Evolutionary conservation across 331 rosid genomes (phyloP).

Genomic region (Phaseolus coccineus): DNA sequence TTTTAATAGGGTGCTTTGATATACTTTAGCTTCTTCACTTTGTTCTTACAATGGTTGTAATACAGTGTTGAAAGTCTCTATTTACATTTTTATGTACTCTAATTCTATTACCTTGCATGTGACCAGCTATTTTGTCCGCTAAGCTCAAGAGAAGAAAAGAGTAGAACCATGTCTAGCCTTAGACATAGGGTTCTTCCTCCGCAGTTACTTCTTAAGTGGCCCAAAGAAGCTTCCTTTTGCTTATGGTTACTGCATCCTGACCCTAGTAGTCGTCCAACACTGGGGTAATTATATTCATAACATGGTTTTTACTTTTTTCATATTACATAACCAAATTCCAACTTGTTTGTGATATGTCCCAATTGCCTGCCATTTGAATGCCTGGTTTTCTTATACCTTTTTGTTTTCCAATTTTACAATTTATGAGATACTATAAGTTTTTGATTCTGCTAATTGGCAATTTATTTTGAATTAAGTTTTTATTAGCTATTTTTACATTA

Average conservation of each 20-base stretch:
- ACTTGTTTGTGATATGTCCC: slow-evolving; percentile 17
- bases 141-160: slow-evolving; percentile 85
- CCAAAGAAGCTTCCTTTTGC: slow-evolving; percentile 97
- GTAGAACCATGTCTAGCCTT: slow-evolving; percentile 86
- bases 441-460: background rate
- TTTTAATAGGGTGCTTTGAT: slow-evolving; percentile 33
- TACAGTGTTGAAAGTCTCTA: slow-evolving; percentile 30
- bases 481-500: slow-evolving; percentile 12
- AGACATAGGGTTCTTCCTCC: slow-evolving; percentile 99
- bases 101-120: slow-evolving; percentile 50
- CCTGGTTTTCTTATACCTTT: background rate
- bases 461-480: slow-evolving; percentile 17
- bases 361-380: slow-evolving; percentile 12
- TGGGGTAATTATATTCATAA: slow-evolving; percentile 61
- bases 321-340: slow-evolving; percentile 26
- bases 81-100: slow-evolving; percentile 46
- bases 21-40: slow-evolving; percentile 38
- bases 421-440: background rate
- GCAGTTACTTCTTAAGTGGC: slow-evolving; percentile 89
- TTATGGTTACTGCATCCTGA: slow-evolving; percentile 95
- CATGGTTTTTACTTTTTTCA: slow-evolving; percentile 38
- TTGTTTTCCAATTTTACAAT: slow-evolving; percentile 4
- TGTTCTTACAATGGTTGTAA: slow-evolving; percentile 13
- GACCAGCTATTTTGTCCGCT: slow-evolving; percentile 89
- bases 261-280: slow-evolving; percentile 82